Evolutionary conservation across 1,139 yeast species (phyloP).

Genomic region (Protomyces lactucae-debilis): DNA sequence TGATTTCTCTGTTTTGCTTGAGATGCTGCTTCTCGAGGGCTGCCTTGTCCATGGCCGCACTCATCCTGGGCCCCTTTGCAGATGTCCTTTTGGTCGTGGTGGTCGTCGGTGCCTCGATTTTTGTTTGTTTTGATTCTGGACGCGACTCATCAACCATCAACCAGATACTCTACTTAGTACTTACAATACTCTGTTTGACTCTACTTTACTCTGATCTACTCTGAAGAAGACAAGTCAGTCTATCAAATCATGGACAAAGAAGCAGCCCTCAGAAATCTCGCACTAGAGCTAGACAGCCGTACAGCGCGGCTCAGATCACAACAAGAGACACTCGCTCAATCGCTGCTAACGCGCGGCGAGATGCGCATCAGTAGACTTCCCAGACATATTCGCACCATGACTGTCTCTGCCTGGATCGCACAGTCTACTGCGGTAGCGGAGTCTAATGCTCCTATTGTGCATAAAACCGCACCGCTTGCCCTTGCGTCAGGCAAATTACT

Average conservation of each 20-base stretch:
- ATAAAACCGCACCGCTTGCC: no score
- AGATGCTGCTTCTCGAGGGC: slow-evolving; percentile 9
- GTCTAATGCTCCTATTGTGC: no score
- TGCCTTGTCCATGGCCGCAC: slow-evolving; percentile 4
- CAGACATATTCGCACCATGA: not conserved
- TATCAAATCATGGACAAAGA: not conserved
- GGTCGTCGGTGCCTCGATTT: not conserved
- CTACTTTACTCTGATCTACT: no score
- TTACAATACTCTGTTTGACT: no score
- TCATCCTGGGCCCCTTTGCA: no score
- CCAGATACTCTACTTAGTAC: no score
- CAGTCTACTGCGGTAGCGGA: not conserved
- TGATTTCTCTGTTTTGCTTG: slow-evolving; percentile 23
- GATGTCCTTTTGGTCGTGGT: not conserved
- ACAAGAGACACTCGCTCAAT: not conserved
- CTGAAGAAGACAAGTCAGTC: no score
- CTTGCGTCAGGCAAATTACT: no score
- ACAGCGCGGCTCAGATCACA: not conserved
- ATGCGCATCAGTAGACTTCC: slow-evolving; percentile 8
- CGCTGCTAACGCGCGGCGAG: slow-evolving; percentile 5
- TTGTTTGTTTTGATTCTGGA: not conserved
- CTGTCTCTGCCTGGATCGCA: not conserved
- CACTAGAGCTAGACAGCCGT: slow-evolving; percentile 2
- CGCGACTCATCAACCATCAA: no score
- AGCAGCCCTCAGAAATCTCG: slow-evolving; percentile 1